Evolutionary conservation across 352 stramenopile genomes (phyloP).

Genomic region (Phytophthora meadii): DNA sequence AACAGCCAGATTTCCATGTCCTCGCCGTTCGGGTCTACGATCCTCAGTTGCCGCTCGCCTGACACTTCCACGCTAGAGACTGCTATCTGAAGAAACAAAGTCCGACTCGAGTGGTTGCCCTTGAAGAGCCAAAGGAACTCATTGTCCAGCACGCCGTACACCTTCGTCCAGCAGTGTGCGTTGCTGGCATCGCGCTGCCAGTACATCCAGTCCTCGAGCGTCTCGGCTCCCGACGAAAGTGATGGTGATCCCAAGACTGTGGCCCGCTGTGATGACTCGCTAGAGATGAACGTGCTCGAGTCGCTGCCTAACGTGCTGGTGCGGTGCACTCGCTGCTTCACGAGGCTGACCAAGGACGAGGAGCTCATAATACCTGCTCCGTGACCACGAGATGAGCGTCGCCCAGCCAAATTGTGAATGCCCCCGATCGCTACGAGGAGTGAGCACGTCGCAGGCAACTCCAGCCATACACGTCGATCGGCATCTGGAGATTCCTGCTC

Average conservation of each 20-base stretch:
- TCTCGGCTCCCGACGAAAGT: conserved; percentile 39
- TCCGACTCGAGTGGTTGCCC: conserved; percentile 57
- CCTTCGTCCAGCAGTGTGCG: conserved; percentile 80
- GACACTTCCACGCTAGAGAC: conserved; percentile 74
- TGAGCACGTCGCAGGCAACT: conserved; percentile 1
- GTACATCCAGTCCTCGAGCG: conserved; percentile 84
- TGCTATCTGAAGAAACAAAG: conserved; percentile 80
- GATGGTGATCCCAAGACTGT: conserved; percentile 52
- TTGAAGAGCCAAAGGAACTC: conserved; percentile 88
- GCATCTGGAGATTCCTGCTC: conserved; percentile 19
- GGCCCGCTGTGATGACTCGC: conserved; percentile 45
- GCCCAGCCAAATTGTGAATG: conserved; percentile 32
- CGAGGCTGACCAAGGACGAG: conserved; percentile 15
- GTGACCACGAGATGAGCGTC: conserved; percentile 2
- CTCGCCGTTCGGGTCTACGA: conserved; percentile 81
- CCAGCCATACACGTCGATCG: conserved; percentile 17
- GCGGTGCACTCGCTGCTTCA: conserved; percentile 36
- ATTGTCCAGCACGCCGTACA: conserved; percentile 80
- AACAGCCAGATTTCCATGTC: conserved; percentile 80
- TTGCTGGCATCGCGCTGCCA: conserved; percentile 81
- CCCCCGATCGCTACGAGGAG: not conserved
- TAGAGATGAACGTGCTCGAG: conserved; percentile 44
- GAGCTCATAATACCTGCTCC: conserved; percentile 17
- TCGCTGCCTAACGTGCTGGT: conserved; percentile 41
- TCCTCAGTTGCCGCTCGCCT: conserved; percentile 64